Percentiles rank a stretch among this genome's conserved stretches.
These are phyloP conservation scores for Leccinum solheimii DNA, from an alignment of 1,284 basidiomycete species.

Conservation along the genomic window DNA sequence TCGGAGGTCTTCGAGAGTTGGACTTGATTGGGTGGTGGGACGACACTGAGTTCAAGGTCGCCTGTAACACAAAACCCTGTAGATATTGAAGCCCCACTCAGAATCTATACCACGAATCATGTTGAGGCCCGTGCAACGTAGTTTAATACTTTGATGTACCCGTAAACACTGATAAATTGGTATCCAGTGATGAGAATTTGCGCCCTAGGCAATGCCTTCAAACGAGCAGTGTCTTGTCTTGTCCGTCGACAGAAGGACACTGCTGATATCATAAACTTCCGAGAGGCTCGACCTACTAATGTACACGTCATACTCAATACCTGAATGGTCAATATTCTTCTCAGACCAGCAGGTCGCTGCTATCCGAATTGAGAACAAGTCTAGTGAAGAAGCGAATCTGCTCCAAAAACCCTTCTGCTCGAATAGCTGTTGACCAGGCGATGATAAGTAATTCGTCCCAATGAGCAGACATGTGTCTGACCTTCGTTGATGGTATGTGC, in stretches of 20 bases:
- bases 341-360: conserved; percentile 21
- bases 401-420: conserved; percentile 37
- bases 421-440: conserved; percentile 26
- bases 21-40: not conserved
- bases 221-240: no score
- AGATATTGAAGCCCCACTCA: not conserved
- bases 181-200: no score
- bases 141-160: not conserved
- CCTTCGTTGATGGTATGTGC: conserved; percentile 58
- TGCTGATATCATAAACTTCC: not conserved
- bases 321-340: not conserved
- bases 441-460: no score
- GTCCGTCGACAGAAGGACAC: not conserved
- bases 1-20: not conserved
- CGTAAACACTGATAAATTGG: no score
- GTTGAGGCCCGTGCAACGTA: not conserved
- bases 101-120: no score
- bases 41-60: not conserved
- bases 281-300: not conserved
- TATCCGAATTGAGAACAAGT: conserved; percentile 39
- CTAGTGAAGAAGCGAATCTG: conserved; percentile 38
- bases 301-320: not conserved
- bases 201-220: no score
- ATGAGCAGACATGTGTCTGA: conserved; percentile 4
- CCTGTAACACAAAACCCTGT: not conserved